Percentiles rank a stretch among this genome's conserved stretches.
Evolutionary conservation across 2,329 filamentous ascomycete genomes (phyloP).

Genomic region (Plenodomus tracheiphilus): DNA sequence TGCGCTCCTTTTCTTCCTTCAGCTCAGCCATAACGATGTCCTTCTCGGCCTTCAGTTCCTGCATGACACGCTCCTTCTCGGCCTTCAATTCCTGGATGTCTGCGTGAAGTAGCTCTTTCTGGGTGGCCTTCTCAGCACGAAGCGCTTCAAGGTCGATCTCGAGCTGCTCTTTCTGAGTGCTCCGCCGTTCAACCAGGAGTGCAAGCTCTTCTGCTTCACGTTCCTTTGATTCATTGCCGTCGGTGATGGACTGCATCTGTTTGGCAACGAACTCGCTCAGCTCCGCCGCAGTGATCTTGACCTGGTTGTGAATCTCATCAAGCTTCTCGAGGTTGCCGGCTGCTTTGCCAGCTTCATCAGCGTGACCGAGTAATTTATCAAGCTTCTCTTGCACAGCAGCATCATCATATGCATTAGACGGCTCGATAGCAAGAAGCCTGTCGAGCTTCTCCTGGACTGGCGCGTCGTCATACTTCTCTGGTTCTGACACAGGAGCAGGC

Average conservation of each 20-base stretch:
- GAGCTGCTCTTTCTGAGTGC: slow-evolving; percentile 65
- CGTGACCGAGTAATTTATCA: slow-evolving; percentile 59
- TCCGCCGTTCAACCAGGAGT: slow-evolving; percentile 76
- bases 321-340: slow-evolving; percentile 78
- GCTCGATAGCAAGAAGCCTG: slow-evolving; percentile 53
- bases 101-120: slow-evolving; percentile 62
- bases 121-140: slow-evolving; percentile 57
- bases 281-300: slow-evolving; percentile 80
- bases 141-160: slow-evolving; percentile 52
- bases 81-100: slow-evolving; percentile 51
- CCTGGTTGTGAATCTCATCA: slow-evolving; percentile 85
- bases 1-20: slow-evolving; percentile 40
- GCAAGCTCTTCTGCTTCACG: slow-evolving; percentile 79
- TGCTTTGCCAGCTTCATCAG: slow-evolving; percentile 67
- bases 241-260: slow-evolving; percentile 73
- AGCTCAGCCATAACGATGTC: slow-evolving; percentile 42
- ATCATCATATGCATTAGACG: slow-evolving; percentile 58
- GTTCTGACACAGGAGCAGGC: slow-evolving; percentile 51
- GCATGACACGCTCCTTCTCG: slow-evolving; percentile 47
- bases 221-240: slow-evolving; percentile 78
- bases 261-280: slow-evolving; percentile 79
- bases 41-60: slow-evolving; percentile 48
- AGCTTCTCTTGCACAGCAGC: slow-evolving; percentile 60
- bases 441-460: slow-evolving; percentile 61
- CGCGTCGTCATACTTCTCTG: slow-evolving; percentile 58